A percentile compares a stretch with the other conserved stretches of the same genome.
These are phyloP conservation scores for Penicillium capsulatum DNA, from an alignment of 2,329 filamentous ascomycete genomes.

Conservation along the genomic window DNA sequence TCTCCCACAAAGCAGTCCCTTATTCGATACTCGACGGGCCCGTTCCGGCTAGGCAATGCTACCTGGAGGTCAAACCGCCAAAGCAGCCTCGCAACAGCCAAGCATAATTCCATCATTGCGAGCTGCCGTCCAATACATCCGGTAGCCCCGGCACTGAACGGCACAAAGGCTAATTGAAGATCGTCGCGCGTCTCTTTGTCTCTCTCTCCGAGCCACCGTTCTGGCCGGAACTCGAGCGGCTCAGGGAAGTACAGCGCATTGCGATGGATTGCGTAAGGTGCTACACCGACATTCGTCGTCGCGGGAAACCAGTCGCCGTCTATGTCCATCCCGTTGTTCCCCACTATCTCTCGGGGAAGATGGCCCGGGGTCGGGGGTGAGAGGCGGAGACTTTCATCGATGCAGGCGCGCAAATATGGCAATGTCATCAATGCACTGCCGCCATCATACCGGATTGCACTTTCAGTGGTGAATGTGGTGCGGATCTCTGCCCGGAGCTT, in stretches of 20 bases:
- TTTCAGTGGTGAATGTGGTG: background rate
- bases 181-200: background rate
- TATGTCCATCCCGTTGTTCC: background rate
- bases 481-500: background rate
- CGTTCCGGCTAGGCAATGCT: background rate
- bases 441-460: background rate
- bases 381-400: conserved; percentile 47
- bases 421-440: conserved; percentile 16
- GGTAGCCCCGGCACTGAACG: background rate
- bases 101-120: background rate
- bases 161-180: background rate
- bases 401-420: conserved; percentile 47
- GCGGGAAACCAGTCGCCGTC: background rate
- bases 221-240: background rate
- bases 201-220: background rate
- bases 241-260: background rate
- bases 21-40: conserved; percentile 1
- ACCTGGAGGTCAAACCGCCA: background rate
- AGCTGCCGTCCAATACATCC: background rate
- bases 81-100: background rate
- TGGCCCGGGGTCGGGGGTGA: conserved; percentile 37
- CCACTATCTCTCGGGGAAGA: conserved; percentile 30
- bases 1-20: background rate
- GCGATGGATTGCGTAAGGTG: background rate
- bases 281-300: background rate